Percentiles rank a stretch among this genome's conserved stretches.
These are phyloP conservation scores for Boletus rubroflammeus DNA, from an alignment of 768 basidiomycete genomes.

Conservation along the genomic window DNA sequence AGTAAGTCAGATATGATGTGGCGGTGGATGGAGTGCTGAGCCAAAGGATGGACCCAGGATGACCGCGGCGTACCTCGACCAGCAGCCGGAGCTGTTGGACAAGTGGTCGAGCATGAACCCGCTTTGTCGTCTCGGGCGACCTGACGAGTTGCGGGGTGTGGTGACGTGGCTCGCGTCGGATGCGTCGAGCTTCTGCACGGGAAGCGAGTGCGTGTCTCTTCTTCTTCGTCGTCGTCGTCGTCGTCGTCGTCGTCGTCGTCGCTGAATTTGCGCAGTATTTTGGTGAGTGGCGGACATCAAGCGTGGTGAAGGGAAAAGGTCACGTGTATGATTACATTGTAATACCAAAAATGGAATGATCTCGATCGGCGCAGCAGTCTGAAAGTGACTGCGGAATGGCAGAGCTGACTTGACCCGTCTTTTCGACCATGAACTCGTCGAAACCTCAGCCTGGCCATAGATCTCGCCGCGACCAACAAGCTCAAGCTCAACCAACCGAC, in stretches of 20 bases:
- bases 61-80: conserved; percentile 71
- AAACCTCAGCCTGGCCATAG: no score
- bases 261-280: conserved; percentile 16
- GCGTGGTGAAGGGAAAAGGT: conserved; percentile 30
- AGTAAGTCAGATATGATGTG: conserved; percentile 37
- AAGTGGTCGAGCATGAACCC: conserved; percentile 73
- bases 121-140: conserved; percentile 63
- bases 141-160: conserved; percentile 72
- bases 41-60: no score
- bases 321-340: conserved; percentile 20
- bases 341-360: conserved; percentile 25
- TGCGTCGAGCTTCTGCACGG: conserved; percentile 75
- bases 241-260: no score
- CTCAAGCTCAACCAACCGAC: no score
- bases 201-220: conserved; percentile 73
- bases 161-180: conserved; percentile 70
- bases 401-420: no score
- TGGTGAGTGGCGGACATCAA: conserved; percentile 32
- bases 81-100: conserved; percentile 54
- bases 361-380: conserved; percentile 36
- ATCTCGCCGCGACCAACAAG: no score
- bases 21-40: conserved; percentile 9
- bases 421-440: no score
- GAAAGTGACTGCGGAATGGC: no score
- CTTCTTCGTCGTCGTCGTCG: no score